phyloP scores from a whole-genome alignment of 768 basidiomycete species.

The Lentinula detonsa region DNA sequence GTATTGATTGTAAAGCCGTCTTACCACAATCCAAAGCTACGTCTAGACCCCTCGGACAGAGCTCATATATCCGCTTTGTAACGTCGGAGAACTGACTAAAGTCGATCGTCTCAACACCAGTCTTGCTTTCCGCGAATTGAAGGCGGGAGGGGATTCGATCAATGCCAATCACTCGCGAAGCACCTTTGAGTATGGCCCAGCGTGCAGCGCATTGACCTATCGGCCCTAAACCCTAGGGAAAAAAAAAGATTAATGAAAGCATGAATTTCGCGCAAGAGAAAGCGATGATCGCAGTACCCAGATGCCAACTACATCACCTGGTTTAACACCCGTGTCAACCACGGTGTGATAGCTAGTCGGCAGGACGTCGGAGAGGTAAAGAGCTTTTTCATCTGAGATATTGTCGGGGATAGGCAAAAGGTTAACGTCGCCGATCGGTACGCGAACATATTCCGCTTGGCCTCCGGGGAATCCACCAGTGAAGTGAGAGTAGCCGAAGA shows the following conservation, averaged over 20 bases:
- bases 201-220: conserved; percentile 50
- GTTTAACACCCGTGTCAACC: conserved; percentile 64
- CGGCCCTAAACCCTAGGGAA: not conserved
- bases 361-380: conserved; percentile 57
- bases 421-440: conserved; percentile 69
- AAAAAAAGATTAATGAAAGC: not conserved
- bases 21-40: conserved; percentile 50
- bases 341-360: conserved; percentile 73
- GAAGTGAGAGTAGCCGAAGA: conserved; percentile 70
- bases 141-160: conserved; percentile 49
- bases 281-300: conserved; percentile 37
- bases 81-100: conserved; percentile 47
- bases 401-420: conserved; percentile 62
- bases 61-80: conserved; percentile 48
- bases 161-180: conserved; percentile 64
- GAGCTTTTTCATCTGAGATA: conserved; percentile 54
- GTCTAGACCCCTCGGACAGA: conserved; percentile 61
- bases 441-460: conserved; percentile 70
- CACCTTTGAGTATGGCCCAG: conserved; percentile 65
- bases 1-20: not conserved
- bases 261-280: not conserved
- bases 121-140: conserved; percentile 37
- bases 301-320: conserved; percentile 65
- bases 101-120: conserved; percentile 51
- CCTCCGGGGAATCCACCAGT: conserved; percentile 70